These are phyloP conservation scores for Microstegium vimineum DNA, from an alignment of 176 grass and related monocot species.

Conservation along the genomic window DNA sequence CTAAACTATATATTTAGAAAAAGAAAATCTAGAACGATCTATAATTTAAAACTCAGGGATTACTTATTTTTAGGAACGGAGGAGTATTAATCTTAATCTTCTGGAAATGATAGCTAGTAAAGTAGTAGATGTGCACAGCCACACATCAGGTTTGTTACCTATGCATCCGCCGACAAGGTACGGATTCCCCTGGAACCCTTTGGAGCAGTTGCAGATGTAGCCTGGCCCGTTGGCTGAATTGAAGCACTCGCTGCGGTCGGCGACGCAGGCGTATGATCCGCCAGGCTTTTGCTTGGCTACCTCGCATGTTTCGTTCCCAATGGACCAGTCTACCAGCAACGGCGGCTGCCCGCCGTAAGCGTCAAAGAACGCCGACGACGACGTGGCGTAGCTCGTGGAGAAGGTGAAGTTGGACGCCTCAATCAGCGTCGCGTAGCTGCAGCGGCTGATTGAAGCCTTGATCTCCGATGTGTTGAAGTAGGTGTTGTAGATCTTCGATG, in stretches of 20 bases:
- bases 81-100: background rate
- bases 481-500: no score
- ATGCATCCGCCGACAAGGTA: background rate
- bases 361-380: background rate
- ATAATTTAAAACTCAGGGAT: no score
- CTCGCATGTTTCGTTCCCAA: background rate
- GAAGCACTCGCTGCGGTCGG: background rate
- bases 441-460: background rate
- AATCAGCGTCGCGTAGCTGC: constrained; percentile 26
- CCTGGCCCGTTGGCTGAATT: background rate
- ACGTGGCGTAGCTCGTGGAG: background rate
- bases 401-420: constrained; percentile 3
- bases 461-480: background rate
- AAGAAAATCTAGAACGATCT: no score
- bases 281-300: background rate
- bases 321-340: constrained; percentile 21
- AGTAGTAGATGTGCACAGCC: background rate
- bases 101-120: background rate
- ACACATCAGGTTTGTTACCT: background rate
- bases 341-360: background rate
- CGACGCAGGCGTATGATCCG: background rate
- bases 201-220: constrained; percentile 25
- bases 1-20: no score
- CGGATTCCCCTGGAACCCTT: background rate
- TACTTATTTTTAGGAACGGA: no score